A percentile compares a stretch with the other conserved stretches of the same genome.
phyloP scores from a whole-genome alignment of 2,329 filamentous ascomycete species.

The Bertia moriformis region DNA sequence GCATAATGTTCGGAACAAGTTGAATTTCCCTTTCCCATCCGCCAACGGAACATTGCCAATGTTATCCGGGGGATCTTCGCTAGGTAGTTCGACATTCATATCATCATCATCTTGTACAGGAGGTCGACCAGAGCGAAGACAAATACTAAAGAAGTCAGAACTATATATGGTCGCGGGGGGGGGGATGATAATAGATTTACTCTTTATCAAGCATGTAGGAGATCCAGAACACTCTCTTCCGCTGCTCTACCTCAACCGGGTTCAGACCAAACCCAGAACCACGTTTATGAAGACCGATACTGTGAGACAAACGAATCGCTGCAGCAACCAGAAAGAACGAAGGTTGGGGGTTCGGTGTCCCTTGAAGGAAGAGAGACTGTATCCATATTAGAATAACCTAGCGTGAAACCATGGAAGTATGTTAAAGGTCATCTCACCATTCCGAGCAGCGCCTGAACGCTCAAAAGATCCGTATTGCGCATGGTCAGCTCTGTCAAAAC shows the following conservation, averaged over 20 bases:
- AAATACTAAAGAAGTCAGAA: neutral
- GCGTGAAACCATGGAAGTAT: neutral
- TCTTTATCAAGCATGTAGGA: neutral
- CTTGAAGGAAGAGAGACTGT: conserved; percentile 71
- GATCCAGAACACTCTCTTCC: neutral
- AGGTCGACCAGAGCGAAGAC: neutral
- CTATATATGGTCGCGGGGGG: neutral
- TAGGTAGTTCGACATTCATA: conserved; percentile 92
- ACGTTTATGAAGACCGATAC: conserved; percentile 86
- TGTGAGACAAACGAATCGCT: conserved; percentile 80
- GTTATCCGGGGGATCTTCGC: conserved; percentile 77
- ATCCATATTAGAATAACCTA: neutral
- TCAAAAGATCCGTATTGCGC: conserved; percentile 87
- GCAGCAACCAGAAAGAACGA: conserved; percentile 82
- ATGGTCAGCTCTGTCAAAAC: conserved; percentile 86
- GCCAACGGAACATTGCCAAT: conserved; percentile 86
- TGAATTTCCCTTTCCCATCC: conserved; percentile 83
- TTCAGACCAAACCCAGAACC: conserved; percentile 89
- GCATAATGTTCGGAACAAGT: conserved; percentile 85
- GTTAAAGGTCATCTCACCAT: conserved; percentile 40
- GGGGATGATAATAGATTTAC: no score
- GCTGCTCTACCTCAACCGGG: conserved; percentile 83
- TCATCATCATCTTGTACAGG: conserved; percentile 1
- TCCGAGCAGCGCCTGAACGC: conserved; percentile 82
- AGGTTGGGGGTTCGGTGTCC: conserved; percentile 90